phyloP scores from a whole-genome alignment of 345 rosid species.

The Populus euphratica region DNA sequence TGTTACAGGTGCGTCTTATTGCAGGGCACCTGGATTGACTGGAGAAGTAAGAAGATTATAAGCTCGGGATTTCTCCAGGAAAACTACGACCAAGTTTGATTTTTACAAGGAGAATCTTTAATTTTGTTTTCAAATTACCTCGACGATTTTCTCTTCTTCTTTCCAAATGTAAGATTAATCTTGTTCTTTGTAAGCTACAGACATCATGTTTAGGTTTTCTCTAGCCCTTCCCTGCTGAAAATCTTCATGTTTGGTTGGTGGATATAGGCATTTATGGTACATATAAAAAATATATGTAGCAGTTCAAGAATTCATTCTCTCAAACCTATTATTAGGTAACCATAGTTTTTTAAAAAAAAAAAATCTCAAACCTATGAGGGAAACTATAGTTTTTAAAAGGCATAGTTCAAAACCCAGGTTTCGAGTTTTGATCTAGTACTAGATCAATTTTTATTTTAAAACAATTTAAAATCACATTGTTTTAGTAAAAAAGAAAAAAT shows the following conservation, averaged over 20 bases:
- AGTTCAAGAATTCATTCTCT: too few relatives aligned
- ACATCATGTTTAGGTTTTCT: not conserved
- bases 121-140: not conserved
- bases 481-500: too few relatives aligned
- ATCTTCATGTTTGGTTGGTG: not conserved
- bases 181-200: too few relatives aligned
- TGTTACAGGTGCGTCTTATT: constrained; percentile 60
- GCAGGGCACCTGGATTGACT: constrained; percentile 59
- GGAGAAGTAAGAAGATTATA: constrained; percentile 46
- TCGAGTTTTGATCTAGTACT: too few relatives aligned
- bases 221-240: not conserved
- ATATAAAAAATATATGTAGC: too few relatives aligned
- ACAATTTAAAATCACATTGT: too few relatives aligned
- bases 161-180: too few relatives aligned
- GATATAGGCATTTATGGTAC: not conserved
- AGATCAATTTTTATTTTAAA: too few relatives aligned
- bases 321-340: too few relatives aligned
- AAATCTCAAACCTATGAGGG: not conserved
- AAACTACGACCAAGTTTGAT: constrained; percentile 71
- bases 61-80: constrained; percentile 69
- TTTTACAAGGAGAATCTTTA: constrained; percentile 81
- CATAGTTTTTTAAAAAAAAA: too few relatives aligned
- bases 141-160: not conserved
- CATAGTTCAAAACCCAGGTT: too few relatives aligned
- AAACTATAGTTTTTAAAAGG: too few relatives aligned